Conservation (phyloP, 352 stramenopile genomes). For the Phytophthora sp. region DNA sequence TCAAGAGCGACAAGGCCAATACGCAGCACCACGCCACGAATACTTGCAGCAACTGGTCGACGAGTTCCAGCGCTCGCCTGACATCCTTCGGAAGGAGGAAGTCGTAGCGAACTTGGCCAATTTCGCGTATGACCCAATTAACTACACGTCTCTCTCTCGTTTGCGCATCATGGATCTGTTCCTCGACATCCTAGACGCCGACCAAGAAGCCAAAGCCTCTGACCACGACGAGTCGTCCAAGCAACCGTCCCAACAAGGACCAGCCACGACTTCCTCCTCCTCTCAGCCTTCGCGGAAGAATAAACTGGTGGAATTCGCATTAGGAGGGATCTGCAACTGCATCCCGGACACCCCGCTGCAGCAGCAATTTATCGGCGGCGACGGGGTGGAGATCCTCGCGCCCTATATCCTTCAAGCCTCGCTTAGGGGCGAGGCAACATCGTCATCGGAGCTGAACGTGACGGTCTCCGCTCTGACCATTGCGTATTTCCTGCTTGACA, state of each 20-base stretch:
- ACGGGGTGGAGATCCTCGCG: constrained; percentile 52
- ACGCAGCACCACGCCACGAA: constrained; percentile 71
- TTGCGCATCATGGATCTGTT: constrained; percentile 81
- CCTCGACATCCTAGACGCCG: constrained; percentile 69
- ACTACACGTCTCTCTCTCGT: constrained; percentile 60
- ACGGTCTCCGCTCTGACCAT: constrained; percentile 62
- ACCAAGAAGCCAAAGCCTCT: constrained; percentile 32
- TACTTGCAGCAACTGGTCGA: constrained; percentile 80
- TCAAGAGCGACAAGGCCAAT: constrained; percentile 65
- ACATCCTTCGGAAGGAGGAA: constrained; percentile 71
- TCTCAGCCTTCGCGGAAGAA: constrained; percentile 27
- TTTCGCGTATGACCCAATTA: constrained; percentile 89
- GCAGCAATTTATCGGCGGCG: constrained; percentile 54
- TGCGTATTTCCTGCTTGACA: constrained; percentile 76
- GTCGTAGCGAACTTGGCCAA: constrained; percentile 83
- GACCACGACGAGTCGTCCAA: constrained; percentile 7
- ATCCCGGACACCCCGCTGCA: constrained; percentile 66
- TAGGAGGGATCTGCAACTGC: constrained; percentile 83
- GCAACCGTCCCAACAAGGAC: constrained; percentile 7
- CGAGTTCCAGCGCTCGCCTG: constrained; percentile 72
- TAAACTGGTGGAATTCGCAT: constrained; percentile 66
- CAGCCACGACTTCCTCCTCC: constrained; percentile 1
- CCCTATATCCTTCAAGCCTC: constrained; percentile 46
- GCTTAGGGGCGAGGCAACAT: constrained; percentile 17
- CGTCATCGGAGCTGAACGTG: constrained; percentile 45